Evolutionary conservation across 2,329 filamentous ascomycete species (phyloP).

Genomic region (Cladophialophora psammophila): DNA sequence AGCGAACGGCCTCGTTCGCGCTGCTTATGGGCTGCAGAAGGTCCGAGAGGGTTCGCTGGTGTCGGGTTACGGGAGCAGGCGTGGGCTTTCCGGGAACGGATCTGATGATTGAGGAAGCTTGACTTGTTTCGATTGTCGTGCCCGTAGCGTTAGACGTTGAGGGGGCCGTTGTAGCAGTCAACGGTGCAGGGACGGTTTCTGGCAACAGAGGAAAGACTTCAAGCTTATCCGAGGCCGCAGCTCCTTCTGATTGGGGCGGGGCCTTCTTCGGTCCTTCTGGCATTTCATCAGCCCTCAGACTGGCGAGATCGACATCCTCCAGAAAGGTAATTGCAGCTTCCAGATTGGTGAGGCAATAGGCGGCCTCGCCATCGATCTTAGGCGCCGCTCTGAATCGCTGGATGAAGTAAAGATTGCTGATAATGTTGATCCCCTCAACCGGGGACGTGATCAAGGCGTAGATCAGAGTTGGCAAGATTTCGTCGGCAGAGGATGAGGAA

Average conservation of each 20-base stretch:
- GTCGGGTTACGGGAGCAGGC: constrained; percentile 52
- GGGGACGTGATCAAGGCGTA: constrained; percentile 93
- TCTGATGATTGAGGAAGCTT: constrained; percentile 38
- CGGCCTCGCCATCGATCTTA: constrained; percentile 90
- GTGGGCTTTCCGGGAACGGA: constrained; percentile 33
- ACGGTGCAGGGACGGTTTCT: constrained; percentile 22
- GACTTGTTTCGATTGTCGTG: constrained; percentile 38
- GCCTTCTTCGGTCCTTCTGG: constrained; percentile 71
- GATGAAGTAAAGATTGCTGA: constrained; percentile 95
- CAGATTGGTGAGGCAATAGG: constrained; percentile 94
- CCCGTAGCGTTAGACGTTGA: constrained; percentile 42
- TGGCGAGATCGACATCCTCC: constrained; percentile 92
- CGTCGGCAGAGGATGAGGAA: constrained; percentile 87
- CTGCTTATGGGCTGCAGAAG: constrained; percentile 84
- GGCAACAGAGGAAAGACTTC: constrained; percentile 41
- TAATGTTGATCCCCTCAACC: constrained; percentile 82
- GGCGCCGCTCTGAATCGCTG: constrained; percentile 85
- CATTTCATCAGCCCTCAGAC: constrained; percentile 79
- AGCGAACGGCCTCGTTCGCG: constrained; percentile 83
- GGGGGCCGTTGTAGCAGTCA: constrained; percentile 31
- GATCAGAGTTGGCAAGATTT: constrained; percentile 95
- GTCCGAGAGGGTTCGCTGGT: constrained; percentile 81
- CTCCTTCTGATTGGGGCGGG: constrained; percentile 53
- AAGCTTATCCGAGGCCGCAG: constrained; percentile 43
- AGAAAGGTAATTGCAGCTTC: constrained; percentile 95